phyloP scores from a whole-genome alignment of 371 early-diverging fungal genomes.

The Actinomortierella wolfii region DNA sequence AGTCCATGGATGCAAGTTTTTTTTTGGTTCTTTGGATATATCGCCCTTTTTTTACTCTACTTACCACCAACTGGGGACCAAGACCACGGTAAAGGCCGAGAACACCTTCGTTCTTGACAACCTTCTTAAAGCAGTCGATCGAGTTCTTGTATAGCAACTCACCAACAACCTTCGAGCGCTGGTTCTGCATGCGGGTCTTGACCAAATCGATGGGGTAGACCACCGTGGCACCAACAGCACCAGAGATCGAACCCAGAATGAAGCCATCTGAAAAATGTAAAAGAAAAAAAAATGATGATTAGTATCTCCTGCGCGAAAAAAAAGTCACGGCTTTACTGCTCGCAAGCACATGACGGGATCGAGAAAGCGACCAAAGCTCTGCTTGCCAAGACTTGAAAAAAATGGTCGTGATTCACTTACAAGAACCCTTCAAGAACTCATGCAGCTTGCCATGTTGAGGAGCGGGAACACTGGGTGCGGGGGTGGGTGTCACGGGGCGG shows the following conservation, averaged over 20 bases:
- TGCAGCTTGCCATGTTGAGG: conserved; percentile 26
- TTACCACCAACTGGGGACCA: conserved; percentile 94
- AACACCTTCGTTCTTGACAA: conserved; percentile 91
- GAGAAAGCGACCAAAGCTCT: too few relatives aligned
- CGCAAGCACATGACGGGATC: too few relatives aligned
- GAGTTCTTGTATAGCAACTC: conserved; percentile 93
- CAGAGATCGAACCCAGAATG: conserved; percentile 88
- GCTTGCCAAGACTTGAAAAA: too few relatives aligned
- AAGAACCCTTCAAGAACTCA: conserved; percentile 52
- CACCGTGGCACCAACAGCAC: conserved; percentile 94
- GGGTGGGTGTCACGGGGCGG: conserved; percentile 26
- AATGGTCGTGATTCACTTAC: too few relatives aligned
- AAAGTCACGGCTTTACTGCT: too few relatives aligned
- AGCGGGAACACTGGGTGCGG: conserved; percentile 19
- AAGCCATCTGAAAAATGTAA: conserved; percentile 60
- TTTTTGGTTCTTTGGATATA: not conserved
- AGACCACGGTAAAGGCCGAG: conserved; percentile 92
- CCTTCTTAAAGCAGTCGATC: conserved; percentile 93
- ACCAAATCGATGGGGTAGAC: conserved; percentile 98
- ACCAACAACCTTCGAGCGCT: conserved; percentile 90
- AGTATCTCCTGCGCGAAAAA: too few relatives aligned
- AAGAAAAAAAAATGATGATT: too few relatives aligned
- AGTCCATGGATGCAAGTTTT: conserved; percentile 1
- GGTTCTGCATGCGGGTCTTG: conserved; percentile 98
- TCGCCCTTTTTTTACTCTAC: conserved; percentile 16